Evolutionary conservation across 2,329 filamentous ascomycete genomes (phyloP), one percentile per base, ranked within the genome.

Genomic region (Epichloe sylvatica): DNA sequence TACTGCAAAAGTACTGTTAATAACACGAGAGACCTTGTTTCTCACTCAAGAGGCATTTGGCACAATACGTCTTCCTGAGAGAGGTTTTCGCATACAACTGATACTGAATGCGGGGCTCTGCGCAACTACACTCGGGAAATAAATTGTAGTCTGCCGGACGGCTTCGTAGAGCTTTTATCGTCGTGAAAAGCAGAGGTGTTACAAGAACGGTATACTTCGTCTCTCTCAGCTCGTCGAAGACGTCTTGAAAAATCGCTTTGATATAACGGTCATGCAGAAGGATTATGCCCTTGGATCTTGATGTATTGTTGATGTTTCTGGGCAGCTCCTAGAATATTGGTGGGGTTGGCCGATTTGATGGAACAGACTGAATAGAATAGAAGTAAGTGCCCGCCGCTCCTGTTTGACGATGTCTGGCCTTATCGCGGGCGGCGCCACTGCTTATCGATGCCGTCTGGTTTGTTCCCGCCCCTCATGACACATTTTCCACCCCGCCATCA

Each of bases 401-500:
- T 8, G 25, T 25, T 25, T 25, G 25, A 8, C 7, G 25, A 30
- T 9, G 30, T 30, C n/a, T 5, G 13, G 11, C 5, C 12, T 25
- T 37, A 38, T 37, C 45, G 35, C 35, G 30, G 21, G 9, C 19
- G 5, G 12, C 9, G 42, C 5, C 13, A 13, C 33, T 25, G 35
- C 45, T 46, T 46, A 46, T 46, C 35, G 35, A 21, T 30, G 21
- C 19, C 5, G 4, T 30, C 25, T 30, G 25, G 9, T 43, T 33
- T 45, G 33, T 21, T 45, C 43, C 30, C 21, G n/a, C 42, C 30
- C 43, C 37, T 40, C 21, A n/a, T 8, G 21, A 40, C 13, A 30
- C 48, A 30, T 45, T 48, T 35, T 35, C 25, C 45, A 51, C 46
- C 46, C 39, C 43, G 17, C 49, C 33, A 48, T 45, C 12, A 49